Base-by-base conservation (phyloP, 495 filamentous ascomycete species). In the Aspergillus saccharolyticus region DNA sequence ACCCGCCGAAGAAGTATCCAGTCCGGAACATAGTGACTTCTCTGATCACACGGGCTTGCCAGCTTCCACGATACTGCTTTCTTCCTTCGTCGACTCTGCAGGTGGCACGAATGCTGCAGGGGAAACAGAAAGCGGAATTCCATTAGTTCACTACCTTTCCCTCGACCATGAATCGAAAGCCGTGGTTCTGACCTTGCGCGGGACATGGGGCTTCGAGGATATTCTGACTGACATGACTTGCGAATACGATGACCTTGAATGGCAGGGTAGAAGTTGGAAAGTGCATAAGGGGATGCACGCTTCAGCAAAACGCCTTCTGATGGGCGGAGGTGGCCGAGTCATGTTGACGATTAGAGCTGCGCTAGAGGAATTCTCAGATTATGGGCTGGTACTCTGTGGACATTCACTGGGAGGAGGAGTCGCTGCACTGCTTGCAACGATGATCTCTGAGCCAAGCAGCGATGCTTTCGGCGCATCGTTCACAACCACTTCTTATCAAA, bases 231-330 rank as follows among this genome's bases (percentile, higher is more conserved):
- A 92, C 61, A 84, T 91, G 80, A 87, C 86, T 33, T 92, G 89
- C 66, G 89, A 91, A 54, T 92, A 89, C 56, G 87, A 90, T 59
- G 82, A 86, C 49, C 77, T 92, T 0, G 59, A 76, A 28, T 88
- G 87, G 79, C 80, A 85, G 50, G 87, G 85, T 15, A 81, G 76
- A 50, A 66, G 66, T 3, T 91, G 90, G 72, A 85, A 86, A 53
- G 87, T 90, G 0, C 89, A 92, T 71, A 91, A 90, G 65, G 89
- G 89, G n/a, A 89, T 92, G 62, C 84, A 89, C 60, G 87, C 88
- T 14, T 90, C 87, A 3, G 89, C 89, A 3, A 76, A 82, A 21
- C 80, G 88, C 6, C 75, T 92, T 1, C 74, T 92, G 0, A 83
- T 85, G 63, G 85, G 84, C 17, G 83, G 84, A 33, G 85, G 85